These are phyloP conservation scores for Sphaceloma murrayae DNA, from an alignment of 2,329 filamentous ascomycete species.

Conservation along the genomic window DNA sequence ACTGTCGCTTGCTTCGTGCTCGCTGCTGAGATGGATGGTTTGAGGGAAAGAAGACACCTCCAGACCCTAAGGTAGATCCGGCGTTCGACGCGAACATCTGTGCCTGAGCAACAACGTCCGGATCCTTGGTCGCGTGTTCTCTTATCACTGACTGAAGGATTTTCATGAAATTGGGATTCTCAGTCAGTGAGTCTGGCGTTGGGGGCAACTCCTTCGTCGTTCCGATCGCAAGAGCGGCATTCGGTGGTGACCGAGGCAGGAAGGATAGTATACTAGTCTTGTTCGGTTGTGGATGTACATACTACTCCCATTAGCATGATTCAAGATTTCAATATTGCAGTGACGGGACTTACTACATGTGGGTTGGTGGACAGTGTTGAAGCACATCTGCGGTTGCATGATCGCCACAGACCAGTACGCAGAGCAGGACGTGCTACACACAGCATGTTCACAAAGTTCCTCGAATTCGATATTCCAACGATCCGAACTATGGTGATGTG, in stretches of 20 bases:
- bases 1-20: constrained; percentile 20
- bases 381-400: constrained; percentile 20
- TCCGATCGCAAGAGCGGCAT: constrained; percentile 45
- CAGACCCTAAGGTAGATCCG: constrained; percentile 45
- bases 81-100: constrained; percentile 50
- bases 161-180: constrained; percentile 47
- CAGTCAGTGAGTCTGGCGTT: constrained; percentile 45
- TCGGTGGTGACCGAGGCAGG: constrained; percentile 46
- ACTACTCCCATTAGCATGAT: constrained; percentile 29
- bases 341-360: constrained; percentile 29
- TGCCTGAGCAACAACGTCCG: constrained; percentile 48
- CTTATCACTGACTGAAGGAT: constrained; percentile 49
- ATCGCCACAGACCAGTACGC: not conserved
- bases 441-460: not conserved
- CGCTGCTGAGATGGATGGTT: constrained; percentile 24
- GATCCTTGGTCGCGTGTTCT: constrained; percentile 46
- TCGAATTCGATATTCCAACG: too few relatives aligned
- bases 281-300: constrained; percentile 39
- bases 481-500: too few relatives aligned
- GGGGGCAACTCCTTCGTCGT: constrained; percentile 46
- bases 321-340: not conserved
- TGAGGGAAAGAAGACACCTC: constrained; percentile 39
- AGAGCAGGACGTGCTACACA: not conserved
- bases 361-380: constrained; percentile 38
- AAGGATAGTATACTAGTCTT: constrained; percentile 45